These are phyloP conservation scores for Russula foetens DNA, from an alignment of 768 basidiomycete genomes.

Conservation along the genomic window DNA sequence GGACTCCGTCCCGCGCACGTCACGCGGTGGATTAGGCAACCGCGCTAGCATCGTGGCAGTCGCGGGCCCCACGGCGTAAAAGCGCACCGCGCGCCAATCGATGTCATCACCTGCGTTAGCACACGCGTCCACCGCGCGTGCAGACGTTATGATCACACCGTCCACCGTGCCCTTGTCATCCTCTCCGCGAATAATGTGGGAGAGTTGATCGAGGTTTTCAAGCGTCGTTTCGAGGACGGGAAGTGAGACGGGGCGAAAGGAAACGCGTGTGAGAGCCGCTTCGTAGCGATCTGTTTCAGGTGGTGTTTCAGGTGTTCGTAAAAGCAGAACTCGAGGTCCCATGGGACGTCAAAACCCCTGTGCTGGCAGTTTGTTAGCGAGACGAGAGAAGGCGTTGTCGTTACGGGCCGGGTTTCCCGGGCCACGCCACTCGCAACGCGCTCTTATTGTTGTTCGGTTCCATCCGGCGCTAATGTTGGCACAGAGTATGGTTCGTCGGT, in stretches of 20 bases:
- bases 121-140: conserved; percentile 71
- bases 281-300: conserved; percentile 52
- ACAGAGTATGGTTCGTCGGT: neutral
- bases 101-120: conserved; percentile 11
- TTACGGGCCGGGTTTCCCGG: neutral
- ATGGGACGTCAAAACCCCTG: neutral
- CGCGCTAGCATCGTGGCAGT: conserved; percentile 40
- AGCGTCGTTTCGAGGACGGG: conserved; percentile 64
- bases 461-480: too few relatives aligned
- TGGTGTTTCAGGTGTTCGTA: conserved; percentile 31
- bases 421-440: too few relatives aligned
- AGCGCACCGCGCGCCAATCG: conserved; percentile 52
- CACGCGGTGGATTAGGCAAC: conserved; percentile 24
- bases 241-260: conserved; percentile 50
- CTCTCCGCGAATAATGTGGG: conserved; percentile 29
- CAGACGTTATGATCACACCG: conserved; percentile 76
- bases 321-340: conserved; percentile 32
- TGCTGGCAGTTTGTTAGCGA: too few relatives aligned
- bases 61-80: conserved; percentile 70
- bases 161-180: conserved; percentile 24
- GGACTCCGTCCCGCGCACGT: conserved; percentile 41
- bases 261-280: conserved; percentile 35
- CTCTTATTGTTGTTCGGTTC: too few relatives aligned
- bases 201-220: conserved; percentile 41
- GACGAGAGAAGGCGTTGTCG: too few relatives aligned